Evolutionary conservation across 495 filamentous ascomycete species (phyloP).

Genomic region (Aspergillus incahuasiensis): DNA sequence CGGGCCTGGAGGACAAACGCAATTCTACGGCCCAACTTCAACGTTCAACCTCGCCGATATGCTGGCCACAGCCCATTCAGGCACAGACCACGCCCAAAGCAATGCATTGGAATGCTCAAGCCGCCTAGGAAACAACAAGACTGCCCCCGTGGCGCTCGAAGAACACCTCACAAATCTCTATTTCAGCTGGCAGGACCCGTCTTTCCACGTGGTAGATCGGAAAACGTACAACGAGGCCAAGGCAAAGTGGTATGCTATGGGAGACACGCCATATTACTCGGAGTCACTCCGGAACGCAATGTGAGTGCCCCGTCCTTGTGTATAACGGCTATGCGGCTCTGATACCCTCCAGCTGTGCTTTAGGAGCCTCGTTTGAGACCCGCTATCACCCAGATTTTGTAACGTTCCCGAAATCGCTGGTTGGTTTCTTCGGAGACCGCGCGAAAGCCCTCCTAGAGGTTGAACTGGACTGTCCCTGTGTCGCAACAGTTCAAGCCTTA

Average conservation of each 20-base stretch:
- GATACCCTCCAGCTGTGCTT: constrained; percentile 14
- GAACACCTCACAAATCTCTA: constrained; percentile 30
- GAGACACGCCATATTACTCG: constrained; percentile 17
- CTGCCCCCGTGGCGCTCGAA: constrained; percentile 19
- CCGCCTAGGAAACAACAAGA: not conserved
- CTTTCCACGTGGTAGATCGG: constrained; percentile 28
- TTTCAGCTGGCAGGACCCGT: constrained; percentile 35
- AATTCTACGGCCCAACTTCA: constrained; percentile 28
- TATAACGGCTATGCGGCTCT: not conserved
- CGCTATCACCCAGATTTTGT: constrained; percentile 10
- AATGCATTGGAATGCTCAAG: not conserved
- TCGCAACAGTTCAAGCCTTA: constrained; percentile 26
- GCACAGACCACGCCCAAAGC: not conserved
- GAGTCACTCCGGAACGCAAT: constrained; percentile 26
- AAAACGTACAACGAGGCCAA: constrained; percentile 14
- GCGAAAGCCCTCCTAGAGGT: constrained; percentile 25
- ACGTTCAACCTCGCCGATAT: constrained; percentile 21
- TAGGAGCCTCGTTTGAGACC: constrained; percentile 17
- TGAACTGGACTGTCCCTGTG: constrained; percentile 22
- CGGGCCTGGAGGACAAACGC: constrained; percentile 22
- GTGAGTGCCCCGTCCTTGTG: constrained; percentile 8
- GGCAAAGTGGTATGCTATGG: constrained; percentile 3
- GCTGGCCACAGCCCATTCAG: not conserved
- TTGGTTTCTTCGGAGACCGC: constrained; percentile 21
- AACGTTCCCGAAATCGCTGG: constrained; percentile 11